Evolutionary conservation across 2,329 filamentous ascomycete genomes (phyloP).

Genomic region (Chaetomiaceae sp.): DNA sequence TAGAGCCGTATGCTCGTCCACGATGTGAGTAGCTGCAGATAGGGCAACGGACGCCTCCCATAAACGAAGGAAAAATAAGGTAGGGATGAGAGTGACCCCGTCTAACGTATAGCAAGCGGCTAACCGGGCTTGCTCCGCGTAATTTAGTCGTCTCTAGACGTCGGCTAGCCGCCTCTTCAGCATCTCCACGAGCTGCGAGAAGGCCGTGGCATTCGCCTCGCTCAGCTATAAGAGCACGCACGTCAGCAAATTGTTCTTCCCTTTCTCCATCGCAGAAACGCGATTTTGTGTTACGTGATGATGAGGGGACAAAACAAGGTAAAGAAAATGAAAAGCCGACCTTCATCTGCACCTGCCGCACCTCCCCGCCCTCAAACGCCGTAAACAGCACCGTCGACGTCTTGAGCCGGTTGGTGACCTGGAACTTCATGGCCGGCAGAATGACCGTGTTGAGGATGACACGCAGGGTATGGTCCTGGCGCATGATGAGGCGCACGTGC

Average conservation of each 20-base stretch:
- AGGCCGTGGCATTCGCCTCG: conserved; percentile 22
- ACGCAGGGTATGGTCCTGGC: conserved; percentile 81
- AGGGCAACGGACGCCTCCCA: too few species aligned
- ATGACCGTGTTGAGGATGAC: conserved; percentile 82
- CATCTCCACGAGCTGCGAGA: conserved; percentile 21
- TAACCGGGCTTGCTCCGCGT: too few species aligned
- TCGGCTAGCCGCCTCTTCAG: conserved; percentile 22
- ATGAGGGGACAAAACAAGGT: background rate
- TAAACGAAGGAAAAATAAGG: background rate
- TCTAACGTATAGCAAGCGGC: too few species aligned
- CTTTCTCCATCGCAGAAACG: too few species aligned
- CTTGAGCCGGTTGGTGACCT: conserved; percentile 68
- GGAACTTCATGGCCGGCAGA: conserved; percentile 71
- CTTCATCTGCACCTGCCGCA: conserved; percentile 55
- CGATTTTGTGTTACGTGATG: too few species aligned
- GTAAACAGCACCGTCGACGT: conserved; percentile 62
- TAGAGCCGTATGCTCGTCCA: conserved; percentile 2
- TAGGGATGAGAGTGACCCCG: too few species aligned
- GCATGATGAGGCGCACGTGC: conserved; percentile 73
- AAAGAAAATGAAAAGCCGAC: conserved; percentile 35
- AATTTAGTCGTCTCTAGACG: conserved; percentile 13
- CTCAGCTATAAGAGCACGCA: conserved; percentile 12
- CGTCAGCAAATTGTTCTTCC: conserved; percentile 3
- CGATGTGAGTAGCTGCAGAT: too few species aligned
- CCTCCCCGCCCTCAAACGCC: conserved; percentile 51